A percentile compares a stretch with the other conserved stretches of the same genome.
phyloP scores from a whole-genome alignment of 192 early-diverging fungal species.

The Rhizoclosmatium sp. region DNA sequence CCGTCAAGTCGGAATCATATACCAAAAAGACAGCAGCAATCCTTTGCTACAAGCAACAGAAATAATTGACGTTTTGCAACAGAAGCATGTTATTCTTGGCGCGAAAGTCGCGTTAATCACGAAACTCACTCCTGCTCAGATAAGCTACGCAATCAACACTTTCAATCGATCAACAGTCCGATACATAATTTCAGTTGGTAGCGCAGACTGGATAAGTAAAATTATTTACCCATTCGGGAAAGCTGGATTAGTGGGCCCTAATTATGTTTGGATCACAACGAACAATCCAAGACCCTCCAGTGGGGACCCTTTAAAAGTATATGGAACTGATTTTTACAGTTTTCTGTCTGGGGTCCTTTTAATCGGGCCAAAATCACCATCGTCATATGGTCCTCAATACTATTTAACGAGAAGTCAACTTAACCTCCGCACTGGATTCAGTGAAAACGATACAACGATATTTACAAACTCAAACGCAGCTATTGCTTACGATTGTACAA shows the following conservation, averaged over 20 bases:
- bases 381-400: not conserved
- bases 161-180: not conserved
- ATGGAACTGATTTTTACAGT: not conserved
- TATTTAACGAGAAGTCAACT: not conserved
- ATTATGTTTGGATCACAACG: too few relatives aligned
- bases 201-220: too few relatives aligned
- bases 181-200: too few relatives aligned
- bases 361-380: not conserved
- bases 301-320: not conserved
- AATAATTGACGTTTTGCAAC: not conserved
- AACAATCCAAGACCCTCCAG: too few relatives aligned
- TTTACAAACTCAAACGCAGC: not conserved
- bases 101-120: not conserved
- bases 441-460: not conserved
- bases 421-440: not conserved
- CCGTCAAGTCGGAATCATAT: not conserved
- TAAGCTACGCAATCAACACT: not conserved
- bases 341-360: not conserved
- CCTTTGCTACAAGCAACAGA: not conserved
- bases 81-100: not conserved
- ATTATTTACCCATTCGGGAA: too few relatives aligned
- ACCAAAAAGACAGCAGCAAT: not conserved
- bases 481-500: conserved; percentile 7
- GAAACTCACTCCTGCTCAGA: not conserved
- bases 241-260: too few relatives aligned